Base-by-base conservation (phyloP, 2,329 filamentous ascomycete species). In the Cordyceps militaris region DNA sequence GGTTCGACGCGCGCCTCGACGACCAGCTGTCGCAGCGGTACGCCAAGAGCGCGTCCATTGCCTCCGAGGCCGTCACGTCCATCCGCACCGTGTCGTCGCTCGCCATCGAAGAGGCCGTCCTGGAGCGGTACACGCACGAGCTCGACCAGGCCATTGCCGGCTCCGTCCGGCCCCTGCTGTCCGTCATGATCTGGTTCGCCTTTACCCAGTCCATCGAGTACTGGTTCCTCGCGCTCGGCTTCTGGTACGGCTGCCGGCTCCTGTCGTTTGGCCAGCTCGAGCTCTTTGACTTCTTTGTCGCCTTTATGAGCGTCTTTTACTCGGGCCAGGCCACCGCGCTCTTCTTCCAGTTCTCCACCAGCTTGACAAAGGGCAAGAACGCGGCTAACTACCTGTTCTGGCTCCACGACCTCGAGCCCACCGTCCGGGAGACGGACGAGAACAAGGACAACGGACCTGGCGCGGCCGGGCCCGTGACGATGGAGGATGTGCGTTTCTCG, bases 401-500 rank as follows among this genome's bases (percentile, higher is more conserved):
- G 76, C 70, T 80, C 23, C 65, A 68, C n/a, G 64, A 68, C 30
- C 63, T 76, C n/a, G 64, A 77, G 58, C 70, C 72, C 0, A 73
- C 63, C 3, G 74, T 78, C 26, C 68, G 66, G 23, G 75, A 76
- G 59, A 79, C 72, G 0, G 63, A 66, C 1, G 65, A 73, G 32
- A 78, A 78, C 63, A 62, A 63, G 10, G 63, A 71, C 30, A 69
- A 67, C 1, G 69, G 67, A 0, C 76, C 76, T 1, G 67, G 66
- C 16, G 62, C 66, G 1, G 69, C 67, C 34, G 60, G 60, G 51
- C 70, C 71, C 0, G 73, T 86, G 2, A 71, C 75, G 14, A 76
- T 87, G 59, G 72, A 76, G 8, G 69, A 80, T 32, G 75, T 88
- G n/a, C 72, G 76, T 23, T 89, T 89, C 66, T 76, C 82, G 2